Base-by-base conservation (phyloP, 108 stramenopile species). In the Cyclotella atomus region DNA sequence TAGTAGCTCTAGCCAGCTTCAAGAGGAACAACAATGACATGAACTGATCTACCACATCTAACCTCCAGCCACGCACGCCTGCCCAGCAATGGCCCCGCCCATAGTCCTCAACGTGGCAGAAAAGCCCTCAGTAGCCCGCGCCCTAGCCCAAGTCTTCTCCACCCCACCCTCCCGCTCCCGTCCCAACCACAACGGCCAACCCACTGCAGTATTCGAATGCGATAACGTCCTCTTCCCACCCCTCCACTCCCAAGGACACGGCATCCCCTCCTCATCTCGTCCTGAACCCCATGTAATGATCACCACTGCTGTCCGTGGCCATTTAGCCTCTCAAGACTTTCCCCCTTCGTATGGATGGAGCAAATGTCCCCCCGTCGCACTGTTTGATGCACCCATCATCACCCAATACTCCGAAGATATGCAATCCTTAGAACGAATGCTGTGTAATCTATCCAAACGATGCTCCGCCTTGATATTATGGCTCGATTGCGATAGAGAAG, bases 401-500 rank as follows among this genome's bases (percentile, higher is more conserved):
- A 91, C 82, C 0, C 64, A 36, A 6, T 95, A 95, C 77, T 57
- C 53, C 1, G 76, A 85, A 21, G 94, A 95, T 60, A 92, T 95
- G 90, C 43, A 89, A 67, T 86, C 87, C 6, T 60, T 95, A 41
- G 70, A 88, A 68, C 79, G 74, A 16, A 95, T 92, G 91, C 54
- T 95, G 34, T 46, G 67, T 19, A 59, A 68, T 20, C 61, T 87
- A 63, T 67, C 88, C 16, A 59, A 65, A 36, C 30, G 70, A 9
- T 87, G 68, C 2, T 82, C 93, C 33, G 91, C 89, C 35, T 80
- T 98, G 20, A 91, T 99, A 45, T 79, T 99, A 33, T 99, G 99
- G 99, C 76, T 98, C 27, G 99, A 99, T 89, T 98, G 98, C 73
- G 99, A 99, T 85, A 89, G 96, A 23, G 99, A 99, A 81, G 99